Evolutionary conservation across 495 filamentous ascomycete species (phyloP).

Genomic region (Xylaria cubensis): DNA sequence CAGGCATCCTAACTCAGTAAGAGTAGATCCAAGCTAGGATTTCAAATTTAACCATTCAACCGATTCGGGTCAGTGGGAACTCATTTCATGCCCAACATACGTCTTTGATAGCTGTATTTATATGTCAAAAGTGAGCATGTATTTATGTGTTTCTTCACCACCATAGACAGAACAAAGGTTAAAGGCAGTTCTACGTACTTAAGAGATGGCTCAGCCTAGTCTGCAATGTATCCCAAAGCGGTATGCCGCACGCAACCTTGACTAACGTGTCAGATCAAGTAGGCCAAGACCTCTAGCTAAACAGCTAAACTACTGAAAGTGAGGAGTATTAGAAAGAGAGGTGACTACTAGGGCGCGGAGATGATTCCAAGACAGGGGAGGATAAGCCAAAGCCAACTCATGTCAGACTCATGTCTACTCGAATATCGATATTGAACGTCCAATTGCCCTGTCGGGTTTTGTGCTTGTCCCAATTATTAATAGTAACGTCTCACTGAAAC

Average conservation of each 20-base stretch:
- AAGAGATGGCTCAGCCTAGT: neutral
- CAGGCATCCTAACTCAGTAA: neutral
- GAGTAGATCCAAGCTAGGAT: neutral
- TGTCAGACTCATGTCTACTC: neutral
- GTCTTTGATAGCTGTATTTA: neutral
- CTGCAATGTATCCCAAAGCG: neutral
- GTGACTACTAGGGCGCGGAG: neutral
- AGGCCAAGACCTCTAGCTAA: neutral
- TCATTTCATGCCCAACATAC: neutral
- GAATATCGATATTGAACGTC: neutral
- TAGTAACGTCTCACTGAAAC: constrained; percentile 2
- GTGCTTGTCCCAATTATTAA: neutral
- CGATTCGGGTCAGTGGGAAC: neutral
- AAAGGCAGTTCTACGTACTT: neutral
- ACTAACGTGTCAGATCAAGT: neutral
- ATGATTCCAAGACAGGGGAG: too few species aligned
- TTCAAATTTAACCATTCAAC: neutral
- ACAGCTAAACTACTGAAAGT: neutral
- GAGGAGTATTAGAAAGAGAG: neutral
- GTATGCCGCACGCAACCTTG: constrained; percentile 2
- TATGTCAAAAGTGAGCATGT: neutral
- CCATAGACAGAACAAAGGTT: neutral
- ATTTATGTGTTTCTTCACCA: neutral
- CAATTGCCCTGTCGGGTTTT: neutral
- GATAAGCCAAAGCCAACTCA: neutral